Evolutionary conservation across 2,329 filamentous ascomycete genomes (phyloP).

Genomic region (Colletotrichum tabaci): DNA sequence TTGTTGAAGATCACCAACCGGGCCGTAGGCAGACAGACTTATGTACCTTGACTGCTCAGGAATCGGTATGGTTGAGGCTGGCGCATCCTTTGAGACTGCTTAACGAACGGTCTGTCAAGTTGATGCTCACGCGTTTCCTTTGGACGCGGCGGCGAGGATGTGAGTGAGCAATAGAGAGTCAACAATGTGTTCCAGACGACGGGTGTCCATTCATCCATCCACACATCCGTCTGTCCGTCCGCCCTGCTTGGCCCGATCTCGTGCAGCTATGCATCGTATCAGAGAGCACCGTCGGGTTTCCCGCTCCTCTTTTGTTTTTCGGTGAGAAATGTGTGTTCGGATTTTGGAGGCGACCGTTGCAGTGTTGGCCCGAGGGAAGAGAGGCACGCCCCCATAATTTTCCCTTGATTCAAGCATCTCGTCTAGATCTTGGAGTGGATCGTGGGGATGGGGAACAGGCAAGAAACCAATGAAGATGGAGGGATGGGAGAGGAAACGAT

Average conservation of each 20-base stretch:
- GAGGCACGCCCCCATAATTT: conserved; percentile 31
- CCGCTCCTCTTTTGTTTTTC: too few species aligned
- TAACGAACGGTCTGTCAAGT: conserved; percentile 2
- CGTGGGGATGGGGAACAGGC: conserved; percentile 25
- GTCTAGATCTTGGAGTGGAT: conserved; percentile 42
- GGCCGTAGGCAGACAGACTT: neutral
- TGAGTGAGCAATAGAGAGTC: neutral
- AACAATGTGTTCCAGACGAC: conserved; percentile 1
- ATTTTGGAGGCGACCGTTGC: conserved; percentile 17
- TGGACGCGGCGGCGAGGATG: neutral
- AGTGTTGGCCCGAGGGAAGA: conserved; percentile 26
- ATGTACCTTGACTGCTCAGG: neutral
- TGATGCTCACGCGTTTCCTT: conserved; percentile 10
- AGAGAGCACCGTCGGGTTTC: neutral
- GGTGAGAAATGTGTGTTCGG: conserved; percentile 3
- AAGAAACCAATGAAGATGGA: neutral
- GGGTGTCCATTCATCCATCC: neutral
- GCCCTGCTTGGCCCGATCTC: conserved; percentile 24
- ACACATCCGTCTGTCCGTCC: too few species aligned
- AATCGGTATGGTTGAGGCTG: neutral
- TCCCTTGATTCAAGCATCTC: conserved; percentile 41
- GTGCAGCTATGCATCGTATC: conserved; percentile 18
- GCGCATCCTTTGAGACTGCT: conserved; percentile 19
- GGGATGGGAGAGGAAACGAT: conserved; percentile 9
- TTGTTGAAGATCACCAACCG: conserved; percentile 33